Percentiles rank a stretch among this genome's conserved stretches.
Evolutionary conservation across 192 early-diverging fungal species (phyloP).

Genomic region (Podila horticola): DNA sequence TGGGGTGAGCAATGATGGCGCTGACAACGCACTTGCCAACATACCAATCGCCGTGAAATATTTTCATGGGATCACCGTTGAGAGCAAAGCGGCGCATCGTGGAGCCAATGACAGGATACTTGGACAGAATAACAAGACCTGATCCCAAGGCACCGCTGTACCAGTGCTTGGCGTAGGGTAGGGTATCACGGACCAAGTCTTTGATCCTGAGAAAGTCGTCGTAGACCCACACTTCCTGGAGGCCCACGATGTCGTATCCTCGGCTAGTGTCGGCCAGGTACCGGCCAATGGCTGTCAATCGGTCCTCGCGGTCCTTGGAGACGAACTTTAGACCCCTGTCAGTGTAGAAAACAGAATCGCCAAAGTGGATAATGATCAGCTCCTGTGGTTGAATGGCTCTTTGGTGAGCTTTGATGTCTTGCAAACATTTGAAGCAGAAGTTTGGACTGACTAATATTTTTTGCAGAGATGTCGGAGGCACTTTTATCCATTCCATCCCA

Average conservation of each 20-base stretch:
- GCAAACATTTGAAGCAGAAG: too few relatives aligned
- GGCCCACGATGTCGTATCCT: conserved; percentile 43
- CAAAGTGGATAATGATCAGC: too few relatives aligned
- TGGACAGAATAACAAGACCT: conserved; percentile 48
- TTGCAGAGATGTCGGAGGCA: too few relatives aligned
- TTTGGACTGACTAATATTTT: too few relatives aligned
- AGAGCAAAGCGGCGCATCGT: conserved; percentile 54
- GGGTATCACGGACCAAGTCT: conserved; percentile 4
- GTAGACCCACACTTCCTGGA: conserved; percentile 32
- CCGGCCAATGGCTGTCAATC: conserved; percentile 62
- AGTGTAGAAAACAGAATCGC: too few relatives aligned
- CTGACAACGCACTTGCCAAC: conserved; percentile 62
- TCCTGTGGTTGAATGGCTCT: too few relatives aligned
- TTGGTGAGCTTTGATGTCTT: too few relatives aligned
- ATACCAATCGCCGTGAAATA: conserved; percentile 66
- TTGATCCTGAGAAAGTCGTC: conserved; percentile 20
- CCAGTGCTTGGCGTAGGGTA: conserved; percentile 29
- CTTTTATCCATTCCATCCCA: too few relatives aligned
- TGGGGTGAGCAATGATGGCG: conserved; percentile 58
- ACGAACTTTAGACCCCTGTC: conserved; percentile 39
- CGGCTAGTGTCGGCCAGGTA: conserved; percentile 21
- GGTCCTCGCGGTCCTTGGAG: conserved; percentile 55
- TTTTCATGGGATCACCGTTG: conserved; percentile 57
- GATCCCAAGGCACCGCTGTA: conserved; percentile 17
- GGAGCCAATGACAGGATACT: conserved; percentile 54